These are phyloP conservation scores for Alternaria dauci DNA, from an alignment of 2,329 filamentous ascomycete genomes.

Conservation along the genomic window DNA sequence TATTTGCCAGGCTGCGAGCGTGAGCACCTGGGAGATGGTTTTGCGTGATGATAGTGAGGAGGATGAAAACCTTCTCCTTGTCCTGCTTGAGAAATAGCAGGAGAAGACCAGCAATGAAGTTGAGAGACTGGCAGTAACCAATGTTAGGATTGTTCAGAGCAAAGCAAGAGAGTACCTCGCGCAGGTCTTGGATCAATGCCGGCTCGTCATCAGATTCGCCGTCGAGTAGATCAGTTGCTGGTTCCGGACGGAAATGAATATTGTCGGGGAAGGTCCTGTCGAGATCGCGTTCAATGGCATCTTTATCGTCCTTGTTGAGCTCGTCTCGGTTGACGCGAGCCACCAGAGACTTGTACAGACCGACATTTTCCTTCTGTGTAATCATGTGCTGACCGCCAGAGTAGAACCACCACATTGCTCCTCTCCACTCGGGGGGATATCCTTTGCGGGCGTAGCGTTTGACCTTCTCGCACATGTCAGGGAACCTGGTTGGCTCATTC, in stretches of 20 bases:
- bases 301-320: conserved; percentile 76
- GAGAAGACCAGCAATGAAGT: conserved; percentile 90
- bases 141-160: conserved; percentile 89
- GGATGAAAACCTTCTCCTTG: conserved; percentile 91
- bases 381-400: conserved; percentile 84
- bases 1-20: conserved; percentile 88
- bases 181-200: conserved; percentile 79
- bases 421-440: conserved; percentile 91
- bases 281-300: conserved; percentile 92
- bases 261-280: conserved; percentile 97
- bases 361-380: conserved; percentile 69
- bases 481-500: conserved; percentile 77
- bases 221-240: conserved; percentile 43
- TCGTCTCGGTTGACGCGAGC: conserved; percentile 69
- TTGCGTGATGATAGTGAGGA: conserved; percentile 90
- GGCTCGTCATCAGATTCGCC: conserved; percentile 66
- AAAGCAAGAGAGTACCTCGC: conserved; percentile 87
- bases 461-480: conserved; percentile 79
- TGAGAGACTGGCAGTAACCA: conserved; percentile 94
- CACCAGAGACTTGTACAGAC: conserved; percentile 77
- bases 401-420: conserved; percentile 98
- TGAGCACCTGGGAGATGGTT: conserved; percentile 91
- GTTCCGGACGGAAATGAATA: conserved; percentile 78
- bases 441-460: conserved; percentile 93
- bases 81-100: conserved; percentile 82